phyloP scores from a whole-genome alignment of 768 basidiomycete genomes.

The Lyophyllum atratum region DNA sequence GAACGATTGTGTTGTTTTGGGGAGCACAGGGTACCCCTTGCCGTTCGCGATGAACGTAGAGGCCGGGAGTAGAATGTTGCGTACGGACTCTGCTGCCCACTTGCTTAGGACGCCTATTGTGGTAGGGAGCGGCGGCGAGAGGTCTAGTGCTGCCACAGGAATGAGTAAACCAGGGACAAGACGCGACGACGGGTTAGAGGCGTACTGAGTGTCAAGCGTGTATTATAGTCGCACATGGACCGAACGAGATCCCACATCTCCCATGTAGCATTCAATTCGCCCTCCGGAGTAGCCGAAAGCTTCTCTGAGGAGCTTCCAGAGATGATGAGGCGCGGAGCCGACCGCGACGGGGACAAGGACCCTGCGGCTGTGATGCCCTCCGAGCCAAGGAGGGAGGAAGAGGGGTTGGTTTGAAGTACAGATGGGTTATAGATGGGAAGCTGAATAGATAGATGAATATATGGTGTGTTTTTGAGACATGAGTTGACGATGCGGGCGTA shows the following conservation, averaged over 20 bases:
- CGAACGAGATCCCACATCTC: conserved; percentile 99
- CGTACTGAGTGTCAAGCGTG: conserved; percentile 72
- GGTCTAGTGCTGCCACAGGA: conserved; percentile 74
- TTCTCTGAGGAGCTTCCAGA: conserved; percentile 32
- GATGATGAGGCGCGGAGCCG: conserved; percentile 37
- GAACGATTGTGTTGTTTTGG: conserved; percentile 91
- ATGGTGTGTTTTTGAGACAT: conserved; percentile 68
- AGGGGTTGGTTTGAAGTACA: conserved; percentile 45
- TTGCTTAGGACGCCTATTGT: conserved; percentile 74
- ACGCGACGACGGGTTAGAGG: conserved; percentile 5
- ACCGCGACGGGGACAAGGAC: conserved; percentile 15
- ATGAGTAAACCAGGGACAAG: not conserved
- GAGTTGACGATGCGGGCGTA: conserved; percentile 91
- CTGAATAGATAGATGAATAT: conserved; percentile 80
- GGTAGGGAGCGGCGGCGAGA: conserved; percentile 84
- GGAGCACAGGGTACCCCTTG: conserved; percentile 96
- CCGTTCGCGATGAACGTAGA: conserved; percentile 92
- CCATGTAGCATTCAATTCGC: conserved; percentile 79
- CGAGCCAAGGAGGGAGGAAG: conserved; percentile 22
- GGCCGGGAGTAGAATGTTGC: conserved; percentile 85
- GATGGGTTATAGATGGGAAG: conserved; percentile 82
- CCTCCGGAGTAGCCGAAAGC: conserved; percentile 44
- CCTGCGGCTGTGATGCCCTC: conserved; percentile 2
- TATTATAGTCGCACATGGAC: conserved; percentile 83
- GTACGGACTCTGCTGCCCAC: conserved; percentile 95